Conservation (phyloP, 1,284 basidiomycete genomes). For the Pyrrhoderma noxium region DNA sequence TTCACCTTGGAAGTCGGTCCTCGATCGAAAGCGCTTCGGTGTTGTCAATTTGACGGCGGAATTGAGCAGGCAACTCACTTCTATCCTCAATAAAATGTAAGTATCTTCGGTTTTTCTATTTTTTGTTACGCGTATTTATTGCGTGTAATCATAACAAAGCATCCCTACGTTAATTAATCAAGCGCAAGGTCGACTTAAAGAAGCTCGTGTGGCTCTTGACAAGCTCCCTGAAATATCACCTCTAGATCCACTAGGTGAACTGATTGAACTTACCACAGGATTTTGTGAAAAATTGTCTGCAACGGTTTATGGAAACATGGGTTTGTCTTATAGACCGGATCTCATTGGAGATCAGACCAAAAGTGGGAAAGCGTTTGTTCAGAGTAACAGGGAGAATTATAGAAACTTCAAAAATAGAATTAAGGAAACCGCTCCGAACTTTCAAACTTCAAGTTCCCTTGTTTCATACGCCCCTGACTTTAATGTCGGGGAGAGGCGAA, state of each 20-base stretch:
- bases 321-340: too few species aligned
- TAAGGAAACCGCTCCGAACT: conserved; percentile 18
- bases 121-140: not conserved
- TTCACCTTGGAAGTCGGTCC: conserved; percentile 2
- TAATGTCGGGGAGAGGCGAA: not conserved
- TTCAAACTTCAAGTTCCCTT: conserved; percentile 13
- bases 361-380: conserved; percentile 14
- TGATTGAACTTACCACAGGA: conserved; percentile 37
- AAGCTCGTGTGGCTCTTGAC: conserved; percentile 31
- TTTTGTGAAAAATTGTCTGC: conserved; percentile 37
- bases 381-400: conserved; percentile 14
- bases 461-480: not conserved
- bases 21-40: conserved; percentile 27
- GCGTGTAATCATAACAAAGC: conserved; percentile 25
- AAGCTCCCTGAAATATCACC: conserved; percentile 34
- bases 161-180: conserved; percentile 34
- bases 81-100: conserved; percentile 29
- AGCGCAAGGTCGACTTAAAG: conserved; percentile 32
- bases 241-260: conserved; percentile 38
- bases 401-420: conserved; percentile 16
- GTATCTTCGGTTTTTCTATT: conserved; percentile 4
- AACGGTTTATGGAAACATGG: conserved; percentile 5
- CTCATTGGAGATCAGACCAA: too few species aligned
- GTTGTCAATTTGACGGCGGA: conserved; percentile 27
- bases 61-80: conserved; percentile 28